These are phyloP conservation scores for Mycena pura DNA, from an alignment of 768 basidiomycete species.

Conservation along the genomic window DNA sequence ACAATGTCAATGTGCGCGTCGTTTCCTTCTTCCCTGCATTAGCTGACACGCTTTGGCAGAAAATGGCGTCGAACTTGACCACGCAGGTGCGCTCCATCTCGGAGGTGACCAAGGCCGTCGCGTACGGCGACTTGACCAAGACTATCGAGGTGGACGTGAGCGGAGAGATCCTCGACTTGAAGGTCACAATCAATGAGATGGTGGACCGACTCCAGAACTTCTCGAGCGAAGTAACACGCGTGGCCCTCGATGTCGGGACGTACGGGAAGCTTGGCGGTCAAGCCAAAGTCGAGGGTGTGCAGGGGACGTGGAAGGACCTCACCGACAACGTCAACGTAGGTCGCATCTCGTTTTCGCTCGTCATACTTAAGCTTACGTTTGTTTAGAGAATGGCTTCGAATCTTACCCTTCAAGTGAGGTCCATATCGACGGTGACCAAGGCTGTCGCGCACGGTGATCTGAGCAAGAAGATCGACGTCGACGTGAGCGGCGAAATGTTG, in stretches of 20 bases:
- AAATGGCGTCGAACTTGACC: conserved; percentile 52
- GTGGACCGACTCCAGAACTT: conserved; percentile 27
- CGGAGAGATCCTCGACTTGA: conserved; percentile 71
- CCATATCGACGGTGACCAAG: conserved; percentile 53
- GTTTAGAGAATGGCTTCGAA: conserved; percentile 55
- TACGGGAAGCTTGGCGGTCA: conserved; percentile 19
- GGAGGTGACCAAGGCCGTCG: conserved; percentile 70
- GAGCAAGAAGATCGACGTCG: not conserved
- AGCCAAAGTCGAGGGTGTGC: conserved; percentile 20
- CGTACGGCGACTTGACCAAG: conserved; percentile 45
- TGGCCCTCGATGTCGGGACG: conserved; percentile 19
- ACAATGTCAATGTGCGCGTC: conserved; percentile 66
- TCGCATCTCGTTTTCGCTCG: not conserved
- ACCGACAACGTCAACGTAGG: conserved; percentile 46
- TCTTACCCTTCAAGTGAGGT: conserved; percentile 64
- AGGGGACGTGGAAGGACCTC: conserved; percentile 20
- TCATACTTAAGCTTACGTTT: not conserved
- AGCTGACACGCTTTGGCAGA: conserved; percentile 50
- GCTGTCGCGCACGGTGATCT: conserved; percentile 8
- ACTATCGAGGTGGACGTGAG: conserved; percentile 72
- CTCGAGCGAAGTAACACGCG: conserved; percentile 21
- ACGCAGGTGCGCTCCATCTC: conserved; percentile 59
- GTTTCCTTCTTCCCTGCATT: conserved; percentile 68
- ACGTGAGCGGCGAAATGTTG: conserved; percentile 7
- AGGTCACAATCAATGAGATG: conserved; percentile 65